These are phyloP conservation scores for Stemphylium vesicarium DNA, from an alignment of 2,329 filamentous ascomycete species.

Conservation along the genomic window DNA sequence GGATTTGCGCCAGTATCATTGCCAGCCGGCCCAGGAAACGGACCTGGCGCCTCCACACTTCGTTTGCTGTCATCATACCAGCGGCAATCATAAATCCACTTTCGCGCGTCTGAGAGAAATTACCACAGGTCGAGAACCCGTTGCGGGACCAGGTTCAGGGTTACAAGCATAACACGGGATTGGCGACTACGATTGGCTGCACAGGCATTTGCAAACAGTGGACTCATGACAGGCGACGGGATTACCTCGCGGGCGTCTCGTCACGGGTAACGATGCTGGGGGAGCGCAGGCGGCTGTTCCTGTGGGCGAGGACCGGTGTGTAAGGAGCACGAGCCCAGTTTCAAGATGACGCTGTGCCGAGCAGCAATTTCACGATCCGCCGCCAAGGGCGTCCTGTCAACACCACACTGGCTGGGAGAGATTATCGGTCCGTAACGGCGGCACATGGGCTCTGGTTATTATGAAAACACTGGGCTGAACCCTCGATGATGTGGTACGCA, in stretches of 20 bases:
- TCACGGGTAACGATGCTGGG: constrained; percentile 21
- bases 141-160: constrained; percentile 23
- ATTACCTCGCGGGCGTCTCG: constrained; percentile 22
- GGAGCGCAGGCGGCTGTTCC: constrained; percentile 32
- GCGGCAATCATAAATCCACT: constrained; percentile 35
- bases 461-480: constrained; percentile 6
- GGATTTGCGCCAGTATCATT: constrained; percentile 29
- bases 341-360: constrained; percentile 30
- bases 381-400: constrained; percentile 28
- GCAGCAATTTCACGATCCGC: constrained; percentile 41
- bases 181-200: constrained; percentile 32
- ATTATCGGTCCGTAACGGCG: constrained; percentile 21
- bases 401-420: constrained; percentile 31
- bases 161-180: constrained; percentile 14
- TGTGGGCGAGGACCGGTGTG: constrained; percentile 23
- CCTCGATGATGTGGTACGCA: neutral
- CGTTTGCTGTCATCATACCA: constrained; percentile 30
- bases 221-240: constrained; percentile 31
- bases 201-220: constrained; percentile 30
- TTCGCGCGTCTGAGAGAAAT: constrained; percentile 45
- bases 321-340: constrained; percentile 36
- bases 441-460: neutral
- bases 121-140: constrained; percentile 37
- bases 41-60: constrained; percentile 33
- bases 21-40: constrained; percentile 32